Conservation (phyloP, 441 rosid species). For the Arabidopsis hybrid region DNA sequence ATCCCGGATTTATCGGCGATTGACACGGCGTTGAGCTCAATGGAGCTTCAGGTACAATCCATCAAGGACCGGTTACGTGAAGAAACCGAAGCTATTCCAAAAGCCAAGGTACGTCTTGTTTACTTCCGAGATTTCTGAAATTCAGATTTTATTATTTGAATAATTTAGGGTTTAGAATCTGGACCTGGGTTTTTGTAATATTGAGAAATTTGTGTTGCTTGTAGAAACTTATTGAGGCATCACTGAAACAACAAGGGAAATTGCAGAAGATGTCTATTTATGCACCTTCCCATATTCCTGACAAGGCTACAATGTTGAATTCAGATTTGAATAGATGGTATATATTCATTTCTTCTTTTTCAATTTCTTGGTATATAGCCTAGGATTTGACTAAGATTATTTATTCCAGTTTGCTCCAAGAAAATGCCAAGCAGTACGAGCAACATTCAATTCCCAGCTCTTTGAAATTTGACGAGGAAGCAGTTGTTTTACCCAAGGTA, state of each 20-base stretch:
- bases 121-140: not conserved
- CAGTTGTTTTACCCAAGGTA: constrained; percentile 72
- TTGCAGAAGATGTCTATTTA: constrained; percentile 69
- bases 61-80: constrained; percentile 80
- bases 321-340: constrained; percentile 60
- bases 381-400: not conserved
- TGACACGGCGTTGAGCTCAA: constrained; percentile 70
- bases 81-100: constrained; percentile 80
- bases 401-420: constrained; percentile 52
- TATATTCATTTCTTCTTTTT: constrained; percentile 14
- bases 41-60: constrained; percentile 85
- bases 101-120: constrained; percentile 65
- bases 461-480: constrained; percentile 58
- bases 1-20: constrained; percentile 71
- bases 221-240: constrained; percentile 82
- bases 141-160: not conserved
- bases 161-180: constrained; percentile 5
- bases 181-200: not conserved
- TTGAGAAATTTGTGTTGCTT: constrained; percentile 18
- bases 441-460: constrained; percentile 41
- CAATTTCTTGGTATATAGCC: not conserved
- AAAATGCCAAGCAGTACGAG: constrained; percentile 50
- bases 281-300: constrained; percentile 58
- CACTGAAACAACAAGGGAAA: constrained; percentile 72
- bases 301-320: constrained; percentile 51